These are phyloP conservation scores for Hygrophorus russula DNA, from an alignment of 768 basidiomycete species.

Conservation along the genomic window DNA sequence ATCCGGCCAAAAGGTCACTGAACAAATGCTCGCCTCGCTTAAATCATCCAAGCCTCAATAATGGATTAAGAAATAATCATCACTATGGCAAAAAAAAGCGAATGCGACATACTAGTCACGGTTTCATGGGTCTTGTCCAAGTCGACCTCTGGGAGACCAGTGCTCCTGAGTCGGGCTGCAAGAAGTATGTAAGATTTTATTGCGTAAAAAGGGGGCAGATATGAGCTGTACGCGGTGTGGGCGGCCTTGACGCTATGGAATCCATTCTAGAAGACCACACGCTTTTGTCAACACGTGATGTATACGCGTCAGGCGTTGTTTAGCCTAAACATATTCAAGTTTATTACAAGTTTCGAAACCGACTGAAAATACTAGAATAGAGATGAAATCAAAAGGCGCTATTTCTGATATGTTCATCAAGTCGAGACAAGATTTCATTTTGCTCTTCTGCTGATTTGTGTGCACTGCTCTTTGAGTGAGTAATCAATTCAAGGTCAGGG, in stretches of 20 bases:
- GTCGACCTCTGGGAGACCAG: constrained; percentile 11
- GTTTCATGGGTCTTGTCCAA: background rate
- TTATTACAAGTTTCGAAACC: no score
- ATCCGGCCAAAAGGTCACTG: constrained; percentile 1
- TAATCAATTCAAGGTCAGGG: background rate
- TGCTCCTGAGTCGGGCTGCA: constrained; percentile 9
- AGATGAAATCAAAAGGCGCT: background rate
- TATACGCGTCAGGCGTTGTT: no score
- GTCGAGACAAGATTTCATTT: constrained; percentile 25
- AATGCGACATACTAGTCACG: no score
- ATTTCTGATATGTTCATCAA: constrained; percentile 23
- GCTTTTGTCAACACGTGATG: no score
- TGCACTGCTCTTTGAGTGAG: constrained; percentile 17
- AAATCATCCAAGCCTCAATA: constrained; percentile 14
- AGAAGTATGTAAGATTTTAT: background rate
- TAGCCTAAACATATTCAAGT: no score
- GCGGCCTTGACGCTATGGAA: no score
- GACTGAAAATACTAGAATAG: no score
- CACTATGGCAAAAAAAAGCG: no score
- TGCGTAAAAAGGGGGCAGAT: background rate
- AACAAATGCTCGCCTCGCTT: constrained; percentile 11
- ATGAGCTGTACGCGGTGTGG: no score
- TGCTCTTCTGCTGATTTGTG: constrained; percentile 31
- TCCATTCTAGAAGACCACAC: no score
- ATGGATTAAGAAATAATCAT: background rate